Evolutionary conservation across 768 basidiomycete genomes (phyloP).

Genomic region (Podaxis sp.): DNA sequence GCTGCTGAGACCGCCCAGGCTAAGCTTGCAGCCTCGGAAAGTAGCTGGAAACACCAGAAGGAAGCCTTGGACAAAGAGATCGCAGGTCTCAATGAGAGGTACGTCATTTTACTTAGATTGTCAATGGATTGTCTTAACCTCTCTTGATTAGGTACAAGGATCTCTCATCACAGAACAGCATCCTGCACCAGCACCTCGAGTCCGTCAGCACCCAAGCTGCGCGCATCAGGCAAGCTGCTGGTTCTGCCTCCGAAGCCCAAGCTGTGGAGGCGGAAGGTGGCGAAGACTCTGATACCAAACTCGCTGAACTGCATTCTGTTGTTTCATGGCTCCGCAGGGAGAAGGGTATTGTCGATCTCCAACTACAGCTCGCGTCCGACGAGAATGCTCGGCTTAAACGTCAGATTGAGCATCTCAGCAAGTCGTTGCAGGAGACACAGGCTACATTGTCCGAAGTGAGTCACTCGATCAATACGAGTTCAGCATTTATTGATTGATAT

Average conservation of each 20-base stretch:
- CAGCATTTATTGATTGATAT: slow-evolving; percentile 8
- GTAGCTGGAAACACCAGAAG: slow-evolving; percentile 80
- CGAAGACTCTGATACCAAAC: slow-evolving; percentile 60
- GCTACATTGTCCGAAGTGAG: slow-evolving; percentile 68
- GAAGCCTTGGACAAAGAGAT: slow-evolving; percentile 78
- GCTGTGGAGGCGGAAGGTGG: slow-evolving; percentile 43
- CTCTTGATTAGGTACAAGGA: slow-evolving; percentile 60
- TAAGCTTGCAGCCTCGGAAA: slow-evolving; percentile 69
- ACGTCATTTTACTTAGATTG: slow-evolving; percentile 16
- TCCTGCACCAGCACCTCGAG: slow-evolving; percentile 83
- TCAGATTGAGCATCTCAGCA: slow-evolving; percentile 73
- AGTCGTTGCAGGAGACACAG: slow-evolving; percentile 69
- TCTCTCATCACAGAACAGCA: slow-evolving; percentile 69
- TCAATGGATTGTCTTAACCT: neutral
- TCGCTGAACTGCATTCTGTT: slow-evolving; percentile 74
- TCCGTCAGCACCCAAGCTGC: slow-evolving; percentile 80
- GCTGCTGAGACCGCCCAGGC: slow-evolving; percentile 73
- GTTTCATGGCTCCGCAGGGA: slow-evolving; percentile 84
- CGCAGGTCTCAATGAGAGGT: slow-evolving; percentile 70
- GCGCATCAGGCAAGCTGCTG: slow-evolving; percentile 71
- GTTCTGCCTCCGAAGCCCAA: slow-evolving; percentile 20
- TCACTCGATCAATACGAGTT: neutral
- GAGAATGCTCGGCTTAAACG: slow-evolving; percentile 73
- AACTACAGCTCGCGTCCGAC: slow-evolving; percentile 75
- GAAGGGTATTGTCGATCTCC: slow-evolving; percentile 90